Evolutionary conservation across 768 basidiomycete species (phyloP), one percentile per base, ranked within the genome.

Genomic region (Macrolepiota fuliginosa): DNA sequence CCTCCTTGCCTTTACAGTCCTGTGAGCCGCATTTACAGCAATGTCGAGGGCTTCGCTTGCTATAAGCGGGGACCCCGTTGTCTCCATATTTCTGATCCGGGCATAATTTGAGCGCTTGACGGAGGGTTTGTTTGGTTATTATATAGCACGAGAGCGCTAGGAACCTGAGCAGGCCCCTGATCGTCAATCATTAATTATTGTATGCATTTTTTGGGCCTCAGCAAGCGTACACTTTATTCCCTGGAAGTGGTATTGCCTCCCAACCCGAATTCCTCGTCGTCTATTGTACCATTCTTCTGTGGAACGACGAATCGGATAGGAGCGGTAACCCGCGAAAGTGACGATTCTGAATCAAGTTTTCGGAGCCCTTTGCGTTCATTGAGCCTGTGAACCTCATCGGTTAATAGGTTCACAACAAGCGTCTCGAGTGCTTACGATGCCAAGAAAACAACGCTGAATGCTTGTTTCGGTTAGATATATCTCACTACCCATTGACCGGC

Each of bases 1-100:
- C 3, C 91, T 91, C 91, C 66, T 92, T 92, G 53, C 91, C 91
- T 70, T 92, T 92, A 71, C 91, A 93, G 24, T 89, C 85, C 72
- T 88, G 85, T 40, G 84, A 86, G 15, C 91, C 91, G 61, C 91
- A 92, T 75, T 93, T 93, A 71, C 87, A 88, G 67, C 91, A 93
- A 68, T 92, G 91, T 42, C 91, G 64, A 51, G 82, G 87, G 46
- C 84, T 84, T 2, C 91, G 81, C 69, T 90, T 90, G 65, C 73
- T 55, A 63, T 67, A 15, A 67, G 47, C 27, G 67, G 9, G 39
- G 35, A 12, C 29, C 25, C 50, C 61, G 25, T 35, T 19, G 10
- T 47, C 58, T 29, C n/a, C n/a, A n/a, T n/a, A n/a, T n/a, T n/a
- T n/a, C 63, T 47, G 22, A 65, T 29, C 9, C 58, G 24, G 36